Base-by-base conservation (phyloP, 2,329 filamentous ascomycete species). In the Coniochaeta sp. region DNA sequence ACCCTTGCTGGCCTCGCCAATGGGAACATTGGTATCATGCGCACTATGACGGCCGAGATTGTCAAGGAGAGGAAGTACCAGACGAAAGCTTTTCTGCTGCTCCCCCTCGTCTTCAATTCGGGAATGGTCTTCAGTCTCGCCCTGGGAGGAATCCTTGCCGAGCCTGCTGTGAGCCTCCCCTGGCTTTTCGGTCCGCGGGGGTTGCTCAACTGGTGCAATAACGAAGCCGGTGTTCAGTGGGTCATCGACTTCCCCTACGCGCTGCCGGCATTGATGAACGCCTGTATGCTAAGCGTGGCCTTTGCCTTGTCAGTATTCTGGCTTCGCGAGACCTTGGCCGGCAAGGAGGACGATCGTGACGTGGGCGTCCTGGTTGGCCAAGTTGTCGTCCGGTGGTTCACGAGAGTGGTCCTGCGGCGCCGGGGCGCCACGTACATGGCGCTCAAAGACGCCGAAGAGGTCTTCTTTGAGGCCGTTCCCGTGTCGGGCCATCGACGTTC, bases 21-120 rank as follows among this genome's bases (percentile, higher is more conserved):
- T 69, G 89, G 88, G 1, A 91, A 90, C 68, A 81, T 90, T 1
- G 88, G 88, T 0, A 87, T 91, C 3, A 88, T 91, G 85, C 77
- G 88, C 62, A 90, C 87, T 6, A 88, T 90, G 82, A 88, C 90
- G 54, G 82, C 82, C 1, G 89, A 91, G 71, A 87, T 89, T 36
- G 84, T 91, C 40, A 78, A 80, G 57, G 88, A 90, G 73, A 89
- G 88, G 72, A 88, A 82, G 77, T 88, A 71, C 62, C 77, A 76
- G 63, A 75, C 76, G 7, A 72, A 74, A 62, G 75, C 76, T 0
- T 79, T 78, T 55, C 66, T 77, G 22, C 68, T 79, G 28, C 64
- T 79, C 60, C 77, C 77, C 3, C 88, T 91, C 81, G 88, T 86
- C 57, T 88, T 89, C 72, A 90, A 90, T 65, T 63, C 67, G 4